Evolutionary conservation across 257 asterid genomes (phyloP).

Genomic region (Linaria vulgaris): DNA sequence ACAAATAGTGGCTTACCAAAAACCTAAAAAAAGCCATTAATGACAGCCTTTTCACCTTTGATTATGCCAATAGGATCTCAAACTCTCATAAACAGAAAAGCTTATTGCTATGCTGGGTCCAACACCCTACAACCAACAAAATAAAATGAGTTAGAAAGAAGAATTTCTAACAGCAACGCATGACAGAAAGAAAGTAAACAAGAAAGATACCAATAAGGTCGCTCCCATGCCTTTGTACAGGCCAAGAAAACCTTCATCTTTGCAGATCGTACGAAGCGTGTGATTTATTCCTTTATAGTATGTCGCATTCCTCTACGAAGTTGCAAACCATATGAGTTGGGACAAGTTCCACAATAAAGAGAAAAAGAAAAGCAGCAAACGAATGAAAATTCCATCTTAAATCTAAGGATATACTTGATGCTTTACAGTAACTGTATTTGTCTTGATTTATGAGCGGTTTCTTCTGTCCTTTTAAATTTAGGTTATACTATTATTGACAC

Average conservation of each 20-base stretch:
- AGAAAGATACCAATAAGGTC: slow-evolving; percentile 68
- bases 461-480: not conserved
- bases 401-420: not conserved
- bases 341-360: slow-evolving; percentile 5
- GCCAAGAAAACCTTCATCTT: slow-evolving; percentile 87
- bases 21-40: not conserved
- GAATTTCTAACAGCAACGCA: not conserved
- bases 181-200: not conserved
- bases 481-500: not conserved
- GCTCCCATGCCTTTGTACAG: slow-evolving; percentile 95
- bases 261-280: slow-evolving; percentile 74
- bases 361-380: not conserved
- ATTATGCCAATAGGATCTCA: slow-evolving; percentile 62
- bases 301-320: slow-evolving; percentile 63
- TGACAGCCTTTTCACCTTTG: slow-evolving; percentile 46
- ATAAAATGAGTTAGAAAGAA: not conserved
- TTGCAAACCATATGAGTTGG: slow-evolving; percentile 15
- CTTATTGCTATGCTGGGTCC: slow-evolving; percentile 97
- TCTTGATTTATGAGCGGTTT: not conserved
- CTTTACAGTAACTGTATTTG: not conserved
- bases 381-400: not conserved
- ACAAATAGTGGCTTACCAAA: not conserved
- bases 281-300: slow-evolving; percentile 87
- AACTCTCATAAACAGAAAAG: slow-evolving; percentile 78
- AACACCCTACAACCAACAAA: slow-evolving; percentile 65